A percentile compares a stretch with the other conserved stretches of the same genome.
Conservation (phyloP, 352 stramenopile genomes). For the Phytophthora pseudosyringae region DNA sequence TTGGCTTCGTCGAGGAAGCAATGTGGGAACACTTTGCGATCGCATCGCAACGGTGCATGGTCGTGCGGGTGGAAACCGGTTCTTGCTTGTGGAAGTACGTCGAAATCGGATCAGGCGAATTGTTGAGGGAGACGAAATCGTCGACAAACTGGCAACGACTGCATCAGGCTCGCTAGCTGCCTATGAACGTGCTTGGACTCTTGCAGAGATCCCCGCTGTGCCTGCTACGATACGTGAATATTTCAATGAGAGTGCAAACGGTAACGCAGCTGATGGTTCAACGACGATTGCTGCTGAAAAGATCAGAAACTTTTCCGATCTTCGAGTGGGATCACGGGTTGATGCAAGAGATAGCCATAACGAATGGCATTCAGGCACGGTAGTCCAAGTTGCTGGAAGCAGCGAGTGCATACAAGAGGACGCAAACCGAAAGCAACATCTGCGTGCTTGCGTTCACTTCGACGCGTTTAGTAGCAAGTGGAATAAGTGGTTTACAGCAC, state of each 20-base stretch:
- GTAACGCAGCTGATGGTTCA: not conserved
- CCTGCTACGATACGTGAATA: constrained; percentile 33
- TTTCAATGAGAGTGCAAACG: not conserved
- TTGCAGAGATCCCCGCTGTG: constrained; percentile 61
- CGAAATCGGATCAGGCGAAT: constrained; percentile 80
- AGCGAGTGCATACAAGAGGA: constrained; percentile 9
- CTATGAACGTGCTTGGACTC: constrained; percentile 74
- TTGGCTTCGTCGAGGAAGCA: constrained; percentile 64
- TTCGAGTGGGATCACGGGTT: constrained; percentile 62
- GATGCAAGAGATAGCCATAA: constrained; percentile 60
- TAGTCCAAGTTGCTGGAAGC: constrained; percentile 48
- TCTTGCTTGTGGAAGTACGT: constrained; percentile 73
- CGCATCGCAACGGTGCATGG: constrained; percentile 48
- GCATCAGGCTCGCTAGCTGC: constrained; percentile 59
- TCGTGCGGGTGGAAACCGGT: constrained; percentile 48
- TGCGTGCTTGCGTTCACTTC: constrained; percentile 68
- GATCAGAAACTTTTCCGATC: constrained; percentile 50
- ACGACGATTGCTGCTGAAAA: constrained; percentile 17
- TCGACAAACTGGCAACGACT: constrained; percentile 53
- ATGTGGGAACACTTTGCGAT: constrained; percentile 50
- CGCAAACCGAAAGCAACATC: constrained; percentile 4
- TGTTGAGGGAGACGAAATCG: constrained; percentile 60
- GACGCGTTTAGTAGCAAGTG: constrained; percentile 75
- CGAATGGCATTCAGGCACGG: constrained; percentile 67
- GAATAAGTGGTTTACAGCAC: constrained; percentile 71